Base-by-base conservation (phyloP, 2,329 filamentous ascomycete species). In the Alternaria sp. region DNA sequence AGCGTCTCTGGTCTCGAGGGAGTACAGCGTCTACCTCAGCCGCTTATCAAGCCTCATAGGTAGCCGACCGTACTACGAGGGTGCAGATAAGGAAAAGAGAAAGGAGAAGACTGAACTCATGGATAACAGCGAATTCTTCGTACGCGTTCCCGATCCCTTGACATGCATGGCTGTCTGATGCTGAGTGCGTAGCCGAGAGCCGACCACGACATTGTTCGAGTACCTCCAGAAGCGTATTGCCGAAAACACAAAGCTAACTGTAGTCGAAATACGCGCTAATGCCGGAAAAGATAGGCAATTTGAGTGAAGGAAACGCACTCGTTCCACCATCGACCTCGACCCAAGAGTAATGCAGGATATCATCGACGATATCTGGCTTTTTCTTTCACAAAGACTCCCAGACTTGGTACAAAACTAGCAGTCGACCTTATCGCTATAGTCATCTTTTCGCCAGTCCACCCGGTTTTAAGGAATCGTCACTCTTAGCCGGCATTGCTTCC, bases 391-490 rank as follows among this genome's bases (percentile, higher is more conserved):
- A 36, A 36, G 32, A 36, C 32, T 36, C 6, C 14, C 32, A 36
- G 6, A 16, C 6, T 36, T 16, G 32, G 14, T 36, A 36, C 14
- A 1, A 36, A 36, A 16, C 5, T 5, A 36, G 32, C 14, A 12
- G 32, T 16, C 12, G 32, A 36, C 32, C 32, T 7, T 36, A 36
- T 16, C 32, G 32, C 14, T 12, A 36, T 36, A 14, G 14, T 36
- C 14, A 16, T 7, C 32, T 36, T 14, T 14, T 36, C 14, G 12
- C 32, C 6, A 12, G 2, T 12, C 14, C 14, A 36, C 32, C 32
- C 14, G 14, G 5, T 36, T 16, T 2, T 3, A 72, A 77, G 3
- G 80, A 80, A 61, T 89, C 87, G 6, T 61, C 55, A 6, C 41
- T 66, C 11, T 48, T 54, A 8, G 24, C 42, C 14, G 79, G 80